Conservation (phyloP, 2,329 filamentous ascomycete genomes). For the Didymella glomerata region DNA sequence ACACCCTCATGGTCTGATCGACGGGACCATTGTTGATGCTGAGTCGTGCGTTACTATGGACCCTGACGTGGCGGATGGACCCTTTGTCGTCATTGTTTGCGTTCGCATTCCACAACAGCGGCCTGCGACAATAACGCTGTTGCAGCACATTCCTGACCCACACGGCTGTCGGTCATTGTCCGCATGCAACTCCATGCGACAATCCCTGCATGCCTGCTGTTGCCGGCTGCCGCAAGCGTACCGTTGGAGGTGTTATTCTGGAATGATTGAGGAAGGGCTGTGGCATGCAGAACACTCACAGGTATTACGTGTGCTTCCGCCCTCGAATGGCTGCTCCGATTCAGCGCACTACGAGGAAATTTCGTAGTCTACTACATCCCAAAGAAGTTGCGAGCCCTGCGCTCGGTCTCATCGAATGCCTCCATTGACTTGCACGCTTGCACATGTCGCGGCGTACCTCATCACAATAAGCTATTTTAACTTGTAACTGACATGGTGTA, state of each 20-base stretch:
- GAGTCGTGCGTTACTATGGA: not conserved
- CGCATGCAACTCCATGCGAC: conserved; percentile 10
- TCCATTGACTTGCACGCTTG: not conserved
- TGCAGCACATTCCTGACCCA: conserved; percentile 2
- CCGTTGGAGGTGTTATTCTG: not conserved
- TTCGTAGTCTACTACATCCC: not conserved
- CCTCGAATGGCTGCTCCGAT: not conserved
- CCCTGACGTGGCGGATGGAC: not conserved
- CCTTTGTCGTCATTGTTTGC: conserved; percentile 15
- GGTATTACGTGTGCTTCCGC: not conserved
- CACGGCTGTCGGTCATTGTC: not conserved
- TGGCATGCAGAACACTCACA: not conserved
- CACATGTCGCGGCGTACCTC: not conserved
- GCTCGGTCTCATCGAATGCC: not conserved
- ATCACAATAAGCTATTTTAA: not conserved
- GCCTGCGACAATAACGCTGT: not conserved
- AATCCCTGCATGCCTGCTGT: conserved; percentile 4
- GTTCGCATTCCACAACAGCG: conserved; percentile 8
- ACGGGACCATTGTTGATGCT: not conserved
- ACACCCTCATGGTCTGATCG: not conserved
- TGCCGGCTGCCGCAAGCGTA: conserved; percentile 1
- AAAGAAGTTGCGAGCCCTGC: not conserved
- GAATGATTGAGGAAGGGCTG: not conserved
- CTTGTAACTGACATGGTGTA: not conserved
- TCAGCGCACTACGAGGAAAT: not conserved